Base-by-base conservation (phyloP, 495 filamentous ascomycete species). In the Tuber calosporum region DNA sequence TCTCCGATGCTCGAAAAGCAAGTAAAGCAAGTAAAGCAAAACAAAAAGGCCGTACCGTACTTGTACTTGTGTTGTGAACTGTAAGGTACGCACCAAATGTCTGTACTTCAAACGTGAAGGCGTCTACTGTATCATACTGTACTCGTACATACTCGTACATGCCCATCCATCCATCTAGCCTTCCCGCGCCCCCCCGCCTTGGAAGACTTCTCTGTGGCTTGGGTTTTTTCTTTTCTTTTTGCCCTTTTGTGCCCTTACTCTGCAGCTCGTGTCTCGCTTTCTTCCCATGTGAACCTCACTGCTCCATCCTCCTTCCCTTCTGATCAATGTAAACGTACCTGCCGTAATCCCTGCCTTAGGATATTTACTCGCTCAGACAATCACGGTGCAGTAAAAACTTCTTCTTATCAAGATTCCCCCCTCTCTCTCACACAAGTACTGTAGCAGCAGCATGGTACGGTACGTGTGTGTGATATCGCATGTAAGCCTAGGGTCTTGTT, bases 31-130 rank as follows among this genome's bases (percentile, higher is more conserved):
- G 53, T 17, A 30, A 34, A 4, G 26, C 53, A 62, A 15, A 62
- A 26, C 53, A 62, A 62, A 62, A 62, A 4, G 53, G 7, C 53
- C 2, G 42, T 43, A 15, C 40, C 7, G 40, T n/a, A n/a, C n/a
- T n/a, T n/a, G n/a, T 58, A 62, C 53, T 34, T 34, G 26, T 62
- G 15, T 4, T 62, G 4, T 34, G 7, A 62, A 34, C 26, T 62
- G 53, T 62, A 62, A 62, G 53, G 53, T 62, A 62, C 53, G 53
- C 30, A 34, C 26, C 34, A 26, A 19, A 34, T 26, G 53, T 34
- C 53, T 62, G 53, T 34, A 62, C 53, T 13, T 62, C 53, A 62
- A 62, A 62, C 53, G 53, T 62, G 53, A 62, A 62, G 53, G 53
- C 53, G 53, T 62, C 53, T 30, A n/a, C n/a, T n/a, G n/a, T n/a